Evolutionary conservation across 2,329 filamentous ascomycete species (phyloP).

Genomic region (Aureobasidium pullulans): DNA sequence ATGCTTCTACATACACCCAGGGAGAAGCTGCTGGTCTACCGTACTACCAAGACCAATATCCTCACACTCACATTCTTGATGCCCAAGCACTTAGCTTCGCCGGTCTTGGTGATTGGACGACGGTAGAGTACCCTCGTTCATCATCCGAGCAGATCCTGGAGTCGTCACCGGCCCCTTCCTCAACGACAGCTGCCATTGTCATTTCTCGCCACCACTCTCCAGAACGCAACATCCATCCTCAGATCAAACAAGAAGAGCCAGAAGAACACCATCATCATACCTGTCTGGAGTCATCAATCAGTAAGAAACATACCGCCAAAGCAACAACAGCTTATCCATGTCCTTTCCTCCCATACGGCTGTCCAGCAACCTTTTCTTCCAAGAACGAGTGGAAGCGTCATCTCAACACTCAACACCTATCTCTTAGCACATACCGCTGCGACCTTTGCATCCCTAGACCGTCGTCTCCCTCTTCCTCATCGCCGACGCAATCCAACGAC

Average conservation of each 20-base stretch:
- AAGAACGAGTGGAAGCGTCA: conserved; percentile 98
- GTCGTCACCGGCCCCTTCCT: neutral
- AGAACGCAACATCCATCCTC: too few species aligned
- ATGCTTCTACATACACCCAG: neutral
- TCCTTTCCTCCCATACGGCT: conserved; percentile 72
- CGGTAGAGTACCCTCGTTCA: neutral
- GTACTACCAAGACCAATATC: neutral
- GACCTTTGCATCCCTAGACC: conserved; percentile 51
- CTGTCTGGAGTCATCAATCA: neutral
- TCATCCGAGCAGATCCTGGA: neutral
- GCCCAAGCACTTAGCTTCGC: neutral
- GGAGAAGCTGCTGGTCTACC: neutral
- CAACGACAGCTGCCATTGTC: neutral
- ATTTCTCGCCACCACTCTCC: neutral
- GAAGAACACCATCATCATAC: neutral
- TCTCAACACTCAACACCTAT: conserved; percentile 70
- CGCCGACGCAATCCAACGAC: conserved; percentile 39
- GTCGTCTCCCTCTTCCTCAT: conserved; percentile 10
- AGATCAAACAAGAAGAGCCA: neutral
- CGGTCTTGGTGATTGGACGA: neutral
- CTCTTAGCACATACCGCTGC: conserved; percentile 46
- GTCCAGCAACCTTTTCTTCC: conserved; percentile 60
- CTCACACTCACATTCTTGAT: neutral
- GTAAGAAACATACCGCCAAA: neutral
- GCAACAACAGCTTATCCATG: conserved; percentile 54